These are phyloP conservation scores for Endoconidiophora polonica DNA, from an alignment of 2,329 filamentous ascomycete genomes.

Conservation along the genomic window DNA sequence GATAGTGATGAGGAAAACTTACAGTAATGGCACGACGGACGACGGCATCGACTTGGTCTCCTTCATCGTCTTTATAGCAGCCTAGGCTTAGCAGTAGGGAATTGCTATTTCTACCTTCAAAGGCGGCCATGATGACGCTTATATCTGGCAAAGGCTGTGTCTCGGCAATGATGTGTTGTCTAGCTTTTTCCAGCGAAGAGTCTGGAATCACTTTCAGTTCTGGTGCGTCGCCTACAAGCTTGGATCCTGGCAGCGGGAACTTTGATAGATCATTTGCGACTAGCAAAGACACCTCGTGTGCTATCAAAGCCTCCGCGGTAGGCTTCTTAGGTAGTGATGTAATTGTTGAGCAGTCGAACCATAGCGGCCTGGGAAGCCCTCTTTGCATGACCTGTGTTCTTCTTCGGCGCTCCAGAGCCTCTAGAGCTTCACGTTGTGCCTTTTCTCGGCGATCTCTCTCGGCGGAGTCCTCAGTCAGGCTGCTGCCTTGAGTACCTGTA, in stretches of 20 bases:
- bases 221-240: slow-evolving; percentile 43
- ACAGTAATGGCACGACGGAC: slow-evolving; percentile 62
- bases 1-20: slow-evolving; percentile 20
- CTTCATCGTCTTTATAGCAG: slow-evolving; percentile 62
- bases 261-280: slow-evolving; percentile 68
- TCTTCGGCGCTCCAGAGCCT: slow-evolving; percentile 64
- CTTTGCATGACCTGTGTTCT: slow-evolving; percentile 86
- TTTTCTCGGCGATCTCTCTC: slow-evolving; percentile 66
- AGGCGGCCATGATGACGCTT: slow-evolving; percentile 35
- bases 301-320: slow-evolving; percentile 51
- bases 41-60: slow-evolving; percentile 46
- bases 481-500: slow-evolving; percentile 37
- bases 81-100: slow-evolving; percentile 60
- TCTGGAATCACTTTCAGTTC: slow-evolving; percentile 53
- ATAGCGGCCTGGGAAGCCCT: slow-evolving; percentile 58
- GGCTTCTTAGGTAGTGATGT: slow-evolving; percentile 35
- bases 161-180: slow-evolving; percentile 60
- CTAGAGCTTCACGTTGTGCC: slow-evolving; percentile 51
- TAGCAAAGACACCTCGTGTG: slow-evolving; percentile 59
- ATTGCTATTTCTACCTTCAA: slow-evolving; percentile 35
- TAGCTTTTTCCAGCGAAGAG: slow-evolving; percentile 53
- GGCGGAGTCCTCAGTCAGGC: slow-evolving; percentile 38
- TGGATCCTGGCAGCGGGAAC: slow-evolving; percentile 53
- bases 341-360: slow-evolving; percentile 54
- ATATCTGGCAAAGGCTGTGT: slow-evolving; percentile 32